Evolutionary conservation across 371 early-diverging fungal species (phyloP), one percentile per base, ranked within the genome.

Genomic region (Haplosporangium sp.): DNA sequence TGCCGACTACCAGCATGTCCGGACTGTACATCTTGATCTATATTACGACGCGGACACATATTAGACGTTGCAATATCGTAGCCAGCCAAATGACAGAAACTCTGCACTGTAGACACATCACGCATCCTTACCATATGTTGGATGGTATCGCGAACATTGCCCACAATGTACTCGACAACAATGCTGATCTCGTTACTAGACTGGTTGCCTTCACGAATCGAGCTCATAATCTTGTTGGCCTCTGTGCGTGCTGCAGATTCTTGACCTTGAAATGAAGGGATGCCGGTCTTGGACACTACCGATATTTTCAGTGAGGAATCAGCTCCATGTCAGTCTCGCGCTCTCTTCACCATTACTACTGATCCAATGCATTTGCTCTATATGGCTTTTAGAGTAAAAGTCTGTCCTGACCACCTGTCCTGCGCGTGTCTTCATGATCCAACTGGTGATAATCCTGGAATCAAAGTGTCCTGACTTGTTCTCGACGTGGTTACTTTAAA

Each of bases 141-240:
- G 47, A 89, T 86, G 14, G 87, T 87, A 41, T 87, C 89, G 59
- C 86, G 86, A 16, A 89, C 88, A 57, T 87, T 86, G 46, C 89
- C 89, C 50, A 89, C 85, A 41, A 87, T 84, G 63, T 83, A 87
- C 52, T 89, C 89, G 64, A 87, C 86, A 43, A 87, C 74, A 37
- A 87, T 85, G 56, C 85, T 87, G 62, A 89, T 83, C 83, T 88
- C 68, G 46, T 69, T 74, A 41, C 43, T 51, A 51, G 67, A 56
- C 13, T 48, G 55, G 47, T 72, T 75, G 21, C 48, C 61, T 21
- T 80, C 80, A 12, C 87, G 77, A 51, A 89, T 86, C 45, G 79
- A 79, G 18, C 80, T 75, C 84, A 87, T 83, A 21, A 89, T 85
- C 60, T 81, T 81, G 13, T 60, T 82, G 6, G 89, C 87, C n/a